phyloP scores from a whole-genome alignment of 202 grass and related monocot species.

The Cymbopogon flexuosus region DNA sequence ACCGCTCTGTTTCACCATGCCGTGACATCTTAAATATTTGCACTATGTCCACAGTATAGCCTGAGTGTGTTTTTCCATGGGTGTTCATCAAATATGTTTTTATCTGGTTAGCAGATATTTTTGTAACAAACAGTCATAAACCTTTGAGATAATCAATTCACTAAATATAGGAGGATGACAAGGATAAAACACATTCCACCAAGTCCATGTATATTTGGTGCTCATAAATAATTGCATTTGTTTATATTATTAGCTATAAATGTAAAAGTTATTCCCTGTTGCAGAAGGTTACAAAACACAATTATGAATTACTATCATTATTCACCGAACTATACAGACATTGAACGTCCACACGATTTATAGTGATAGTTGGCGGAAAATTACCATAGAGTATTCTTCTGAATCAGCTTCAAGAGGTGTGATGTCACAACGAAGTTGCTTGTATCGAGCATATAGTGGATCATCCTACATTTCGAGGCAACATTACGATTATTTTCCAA shows the following conservation, averaged over 20 bases:
- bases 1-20: slow-evolving; percentile 61
- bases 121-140: slow-evolving; percentile 13
- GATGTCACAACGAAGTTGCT: slow-evolving; percentile 78
- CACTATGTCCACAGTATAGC: slow-evolving; percentile 61
- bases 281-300: neutral
- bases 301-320: neutral
- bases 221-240: neutral
- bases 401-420: slow-evolving; percentile 60
- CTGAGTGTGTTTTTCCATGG: slow-evolving; percentile 63
- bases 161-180: neutral
- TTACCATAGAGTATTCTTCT: slow-evolving; percentile 81
- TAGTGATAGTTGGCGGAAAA: slow-evolving; percentile 11
- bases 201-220: neutral
- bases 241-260: slow-evolving; percentile 17
- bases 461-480: slow-evolving; percentile 60
- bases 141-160: slow-evolving; percentile 4
- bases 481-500: neutral
- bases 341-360: neutral
- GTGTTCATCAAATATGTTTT: slow-evolving; percentile 78
- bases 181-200: neutral
- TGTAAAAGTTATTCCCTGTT: neutral
- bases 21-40: slow-evolving; percentile 79
- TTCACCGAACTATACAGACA: neutral
- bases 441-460: slow-evolving; percentile 63
- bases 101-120: slow-evolving; percentile 50